Evolutionary conservation across 192 early-diverging fungal genomes (phyloP).

Genomic region (Coemansia biformis): DNA sequence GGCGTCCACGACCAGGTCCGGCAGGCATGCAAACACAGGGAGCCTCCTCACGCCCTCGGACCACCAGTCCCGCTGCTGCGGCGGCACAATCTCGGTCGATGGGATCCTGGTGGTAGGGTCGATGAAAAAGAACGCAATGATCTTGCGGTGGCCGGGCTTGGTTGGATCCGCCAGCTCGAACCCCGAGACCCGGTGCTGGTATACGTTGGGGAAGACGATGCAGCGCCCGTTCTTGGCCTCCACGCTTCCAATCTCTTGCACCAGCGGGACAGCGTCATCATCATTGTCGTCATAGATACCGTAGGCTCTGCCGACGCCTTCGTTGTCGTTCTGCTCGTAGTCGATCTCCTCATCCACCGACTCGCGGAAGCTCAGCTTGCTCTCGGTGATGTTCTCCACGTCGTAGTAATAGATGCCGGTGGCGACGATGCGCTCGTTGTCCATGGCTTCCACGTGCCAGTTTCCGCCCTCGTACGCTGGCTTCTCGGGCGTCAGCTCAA

Average conservation of each 20-base stretch:
- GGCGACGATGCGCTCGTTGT: conserved; percentile 65
- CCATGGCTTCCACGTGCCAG: conserved; percentile 74
- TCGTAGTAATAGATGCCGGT: conserved; percentile 72
- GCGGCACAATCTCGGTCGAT: conserved; percentile 55
- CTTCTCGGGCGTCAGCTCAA: conserved; percentile 62
- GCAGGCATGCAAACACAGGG: background rate
- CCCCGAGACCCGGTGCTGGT: conserved; percentile 57
- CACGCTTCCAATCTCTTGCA: conserved; percentile 47
- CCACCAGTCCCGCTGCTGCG: conserved; percentile 54
- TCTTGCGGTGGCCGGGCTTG: conserved; percentile 58
- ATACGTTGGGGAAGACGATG: conserved; percentile 63
- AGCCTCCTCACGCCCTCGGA: background rate
- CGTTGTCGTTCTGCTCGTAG: conserved; percentile 7
- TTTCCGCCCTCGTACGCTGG: conserved; percentile 50
- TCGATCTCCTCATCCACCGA: conserved; percentile 3
- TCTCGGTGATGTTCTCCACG: conserved; percentile 63
- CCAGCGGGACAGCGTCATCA: background rate
- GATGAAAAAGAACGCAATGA: conserved; percentile 62
- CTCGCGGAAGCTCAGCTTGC: conserved; percentile 55
- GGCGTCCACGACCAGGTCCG: conserved; percentile 5
- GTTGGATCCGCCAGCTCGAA: conserved; percentile 54
- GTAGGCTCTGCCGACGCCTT: conserved; percentile 29
- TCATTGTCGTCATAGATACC: conserved; percentile 33
- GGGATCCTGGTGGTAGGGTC: conserved; percentile 50
- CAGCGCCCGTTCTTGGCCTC: conserved; percentile 51